A percentile compares a stretch with the other conserved stretches of the same genome.
These are phyloP conservation scores for Xylaria venustula DNA, from an alignment of 495 filamentous ascomycete genomes.

Conservation along the genomic window DNA sequence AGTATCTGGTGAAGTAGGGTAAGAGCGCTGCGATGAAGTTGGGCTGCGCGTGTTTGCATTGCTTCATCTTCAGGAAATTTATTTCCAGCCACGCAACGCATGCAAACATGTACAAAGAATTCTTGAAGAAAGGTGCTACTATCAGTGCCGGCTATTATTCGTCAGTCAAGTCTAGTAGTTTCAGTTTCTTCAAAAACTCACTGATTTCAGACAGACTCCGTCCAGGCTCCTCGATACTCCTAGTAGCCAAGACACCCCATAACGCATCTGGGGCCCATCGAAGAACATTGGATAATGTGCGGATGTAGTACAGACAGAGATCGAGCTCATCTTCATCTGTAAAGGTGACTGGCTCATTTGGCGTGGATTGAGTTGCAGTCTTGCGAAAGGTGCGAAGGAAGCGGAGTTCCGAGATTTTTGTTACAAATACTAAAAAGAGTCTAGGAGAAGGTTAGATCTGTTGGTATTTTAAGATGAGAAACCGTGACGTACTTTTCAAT, in stretches of 20 bases:
- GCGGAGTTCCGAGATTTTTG: slow-evolving; percentile 52
- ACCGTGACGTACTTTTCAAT: slow-evolving; percentile 55
- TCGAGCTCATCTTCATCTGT: slow-evolving; percentile 64
- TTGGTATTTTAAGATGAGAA: neutral
- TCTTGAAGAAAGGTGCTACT: slow-evolving; percentile 56
- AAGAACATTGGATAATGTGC: slow-evolving; percentile 70
- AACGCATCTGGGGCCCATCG: slow-evolving; percentile 58
- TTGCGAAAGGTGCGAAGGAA: slow-evolving; percentile 48
- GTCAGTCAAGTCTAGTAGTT: slow-evolving; percentile 17
- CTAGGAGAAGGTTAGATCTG: slow-evolving; percentile 31
- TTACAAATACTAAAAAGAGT: slow-evolving; percentile 55
- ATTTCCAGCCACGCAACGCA: slow-evolving; percentile 55
- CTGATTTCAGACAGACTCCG: slow-evolving; percentile 43
- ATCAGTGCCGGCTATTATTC: slow-evolving; percentile 38
- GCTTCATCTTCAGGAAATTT: slow-evolving; percentile 32
- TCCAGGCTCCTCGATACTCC: slow-evolving; percentile 37
- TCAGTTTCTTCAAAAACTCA: slow-evolving; percentile 23
- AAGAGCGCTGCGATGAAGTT: slow-evolving; percentile 69
- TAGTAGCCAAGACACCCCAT: slow-evolving; percentile 60
- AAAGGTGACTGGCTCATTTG: slow-evolving; percentile 25
- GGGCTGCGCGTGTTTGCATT: slow-evolving; percentile 44
- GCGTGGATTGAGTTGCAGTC: slow-evolving; percentile 26
- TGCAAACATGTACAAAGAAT: slow-evolving; percentile 59
- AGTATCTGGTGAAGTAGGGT: slow-evolving; percentile 74
- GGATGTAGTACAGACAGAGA: slow-evolving; percentile 75